Evolutionary conservation across 1,284 basidiomycete genomes (phyloP), one percentile per base, ranked within the genome.

Genomic region (Microbotryum lychnidis-dioicae): DNA sequence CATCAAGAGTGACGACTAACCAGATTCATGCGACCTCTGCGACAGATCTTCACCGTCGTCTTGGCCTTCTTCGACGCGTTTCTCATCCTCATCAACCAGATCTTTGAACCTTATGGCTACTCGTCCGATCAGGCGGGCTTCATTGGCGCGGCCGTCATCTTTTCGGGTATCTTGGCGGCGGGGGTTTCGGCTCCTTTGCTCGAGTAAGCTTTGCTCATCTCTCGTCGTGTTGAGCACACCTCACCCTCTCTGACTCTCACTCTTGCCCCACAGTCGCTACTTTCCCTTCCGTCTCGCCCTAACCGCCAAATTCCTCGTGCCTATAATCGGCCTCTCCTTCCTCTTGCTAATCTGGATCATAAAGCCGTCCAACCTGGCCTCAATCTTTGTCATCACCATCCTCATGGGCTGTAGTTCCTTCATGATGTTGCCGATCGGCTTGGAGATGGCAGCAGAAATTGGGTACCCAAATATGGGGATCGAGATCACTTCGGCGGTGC

Each of bases 1-100:
- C 18, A 9, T 16, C 9, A 6, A 37, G 51, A 52, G 33, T 44
- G 7, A 53, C 37, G 12, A 16, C 14, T 16, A 2, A 12, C 37
- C 9, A 10, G 37, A 16, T 37, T 37, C 12, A 37, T 37, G 37
- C 37, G 27, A 48, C 6, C 12, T 10, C 27, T 20, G 27, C 27
- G 27, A 27, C 54, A 56, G 54, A 7, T 56, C 29, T 56, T 56
- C 46, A 56, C 47, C 27, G 10, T 56, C 29, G 6, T 56, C 18
- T 31, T 56, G 8, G 54, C 46, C 9, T 56, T 56, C 8, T 56
- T 56, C 54, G 54, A 56, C 54, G 54, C 54, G 10, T 56, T 49
- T 45, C 54, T 56, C 54, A 56, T 47, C 6, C 54, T 56, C 46
- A 56, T 47, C 20, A 56, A 56, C 21, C 54, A 56, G 21, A 56